Evolutionary conservation across 1,284 basidiomycete species (phyloP).

Genomic region (Ustilago bromivora): DNA sequence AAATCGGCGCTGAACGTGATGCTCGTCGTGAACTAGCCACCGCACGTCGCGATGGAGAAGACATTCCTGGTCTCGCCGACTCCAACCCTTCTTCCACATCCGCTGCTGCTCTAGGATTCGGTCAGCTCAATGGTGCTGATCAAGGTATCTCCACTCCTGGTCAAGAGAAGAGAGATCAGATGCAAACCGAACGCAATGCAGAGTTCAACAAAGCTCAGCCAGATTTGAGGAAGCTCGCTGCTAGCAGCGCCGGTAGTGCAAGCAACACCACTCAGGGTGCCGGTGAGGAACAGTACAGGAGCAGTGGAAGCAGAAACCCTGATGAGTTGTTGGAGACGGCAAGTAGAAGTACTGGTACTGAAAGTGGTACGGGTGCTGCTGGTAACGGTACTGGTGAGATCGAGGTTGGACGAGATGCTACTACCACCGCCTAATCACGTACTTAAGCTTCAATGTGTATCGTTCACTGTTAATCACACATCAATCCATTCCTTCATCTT

Average conservation of each 20-base stretch:
- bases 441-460: neutral
- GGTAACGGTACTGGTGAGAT: constrained; percentile 9
- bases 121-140: constrained; percentile 49
- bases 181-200: constrained; percentile 32
- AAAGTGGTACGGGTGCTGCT: constrained; percentile 33
- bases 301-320: constrained; percentile 14
- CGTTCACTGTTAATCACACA: neutral
- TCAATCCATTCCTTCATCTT: neutral
- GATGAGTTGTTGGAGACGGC: constrained; percentile 29
- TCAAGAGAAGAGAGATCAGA: constrained; percentile 32
- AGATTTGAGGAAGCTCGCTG: constrained; percentile 32
- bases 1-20: constrained; percentile 43
- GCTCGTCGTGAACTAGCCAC: constrained; percentile 36
- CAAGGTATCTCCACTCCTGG: constrained; percentile 41
- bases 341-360: constrained; percentile 28
- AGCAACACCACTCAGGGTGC: constrained; percentile 6
- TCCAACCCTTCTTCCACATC: constrained; percentile 5
- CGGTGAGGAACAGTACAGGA: neutral
- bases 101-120: constrained; percentile 25
- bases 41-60: constrained; percentile 32
- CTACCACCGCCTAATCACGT: constrained; percentile 20
- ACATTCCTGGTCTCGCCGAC: constrained; percentile 10
- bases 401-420: constrained; percentile 33
- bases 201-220: constrained; percentile 37
- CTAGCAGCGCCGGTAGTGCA: constrained; percentile 14